Conservation (phyloP, 2,329 filamentous ascomycete species). For the Fusarium scirpi region DNA sequence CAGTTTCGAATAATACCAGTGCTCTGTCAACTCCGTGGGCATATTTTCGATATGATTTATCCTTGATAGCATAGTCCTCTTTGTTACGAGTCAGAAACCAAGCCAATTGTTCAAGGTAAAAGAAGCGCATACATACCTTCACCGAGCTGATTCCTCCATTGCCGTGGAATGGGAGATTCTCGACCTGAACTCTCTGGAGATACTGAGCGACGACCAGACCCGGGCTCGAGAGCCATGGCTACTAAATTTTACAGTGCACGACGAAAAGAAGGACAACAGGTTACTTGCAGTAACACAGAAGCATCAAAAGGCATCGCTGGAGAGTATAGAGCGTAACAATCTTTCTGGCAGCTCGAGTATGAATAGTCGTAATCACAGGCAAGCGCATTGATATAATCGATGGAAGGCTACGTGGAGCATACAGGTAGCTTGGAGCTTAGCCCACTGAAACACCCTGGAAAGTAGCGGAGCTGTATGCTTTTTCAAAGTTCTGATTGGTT, state of each 20-base stretch:
- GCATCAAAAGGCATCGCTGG: slow-evolving; percentile 36
- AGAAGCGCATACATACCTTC: slow-evolving; percentile 69
- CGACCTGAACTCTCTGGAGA: slow-evolving; percentile 89
- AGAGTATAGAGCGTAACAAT: slow-evolving; percentile 10
- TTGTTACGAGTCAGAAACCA: slow-evolving; percentile 21
- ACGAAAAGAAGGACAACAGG: slow-evolving; percentile 40
- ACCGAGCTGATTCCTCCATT: slow-evolving; percentile 81
- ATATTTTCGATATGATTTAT: slow-evolving; percentile 86
- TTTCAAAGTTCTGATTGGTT: slow-evolving; percentile 37
- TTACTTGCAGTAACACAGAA: slow-evolving; percentile 24
- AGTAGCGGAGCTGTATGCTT: slow-evolving; percentile 9
- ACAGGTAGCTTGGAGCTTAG: slow-evolving; percentile 28
- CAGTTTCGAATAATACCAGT: slow-evolving; percentile 89
- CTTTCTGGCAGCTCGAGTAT: slow-evolving; percentile 15
- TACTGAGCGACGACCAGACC: slow-evolving; percentile 66
- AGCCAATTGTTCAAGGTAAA: neutral
- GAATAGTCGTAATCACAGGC: slow-evolving; percentile 32
- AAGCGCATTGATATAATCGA: slow-evolving; percentile 32
- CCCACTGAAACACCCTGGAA: slow-evolving; percentile 33
- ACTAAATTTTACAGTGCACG: slow-evolving; percentile 39
- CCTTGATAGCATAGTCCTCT: slow-evolving; percentile 70
- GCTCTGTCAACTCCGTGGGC: slow-evolving; percentile 88
- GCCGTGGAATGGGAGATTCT: slow-evolving; percentile 78
- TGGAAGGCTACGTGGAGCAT: slow-evolving; percentile 48
- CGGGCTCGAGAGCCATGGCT: slow-evolving; percentile 74